Evolutionary conservation across 2,329 filamentous ascomycete genomes (phyloP), one percentile per base, ranked within the genome.

Genomic region (Periconia sp.): DNA sequence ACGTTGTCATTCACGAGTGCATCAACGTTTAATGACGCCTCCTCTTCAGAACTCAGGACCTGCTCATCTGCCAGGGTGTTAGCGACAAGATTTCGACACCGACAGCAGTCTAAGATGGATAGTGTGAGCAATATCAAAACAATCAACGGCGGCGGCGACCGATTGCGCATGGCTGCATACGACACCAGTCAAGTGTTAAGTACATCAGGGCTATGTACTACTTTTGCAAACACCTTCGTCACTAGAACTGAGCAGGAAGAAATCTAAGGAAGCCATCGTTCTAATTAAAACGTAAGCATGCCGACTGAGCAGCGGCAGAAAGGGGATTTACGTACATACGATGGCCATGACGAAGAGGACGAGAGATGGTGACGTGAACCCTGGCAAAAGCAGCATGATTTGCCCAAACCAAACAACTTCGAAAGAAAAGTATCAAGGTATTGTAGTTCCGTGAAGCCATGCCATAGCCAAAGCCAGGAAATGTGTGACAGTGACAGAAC

Each of bases 1-100:
- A 68, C 62, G 21, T 50, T 49, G 31, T 89, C 86, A 16, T 84
- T 81, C 10, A 89, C 85, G 4, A 89, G 71, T 3, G 84, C 84
- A 63, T 88, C 85, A 28, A 89, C 81, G n/a, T 80, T 84, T 30
- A 76, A 75, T 3, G 76, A 78, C 10, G 79, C 84, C 52, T 85
- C 83, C 48, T 85, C 82, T 32, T 85, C 73, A 9, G 78, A 80
- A 44, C 76, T 73, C 29, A 73, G 63, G n/a, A 83, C 68, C 36
- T 83, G 79, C 59, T 87, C 83, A 69, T 86, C 85, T 88, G 48
- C 19, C 16, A 13, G 10, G 22, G 21, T 19, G 19, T 19, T 37
- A 21, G 35, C n/a, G n/a, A n/a, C n/a, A n/a, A n/a, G n/a, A n/a
- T n/a, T n/a, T n/a, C n/a, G n/a, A n/a, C n/a, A n/a, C n/a, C n/a